A percentile compares a stretch with the other conserved stretches of the same genome.
Evolutionary conservation across 2,329 filamentous ascomycete species (phyloP).

Genomic region (Geosmithia flava): DNA sequence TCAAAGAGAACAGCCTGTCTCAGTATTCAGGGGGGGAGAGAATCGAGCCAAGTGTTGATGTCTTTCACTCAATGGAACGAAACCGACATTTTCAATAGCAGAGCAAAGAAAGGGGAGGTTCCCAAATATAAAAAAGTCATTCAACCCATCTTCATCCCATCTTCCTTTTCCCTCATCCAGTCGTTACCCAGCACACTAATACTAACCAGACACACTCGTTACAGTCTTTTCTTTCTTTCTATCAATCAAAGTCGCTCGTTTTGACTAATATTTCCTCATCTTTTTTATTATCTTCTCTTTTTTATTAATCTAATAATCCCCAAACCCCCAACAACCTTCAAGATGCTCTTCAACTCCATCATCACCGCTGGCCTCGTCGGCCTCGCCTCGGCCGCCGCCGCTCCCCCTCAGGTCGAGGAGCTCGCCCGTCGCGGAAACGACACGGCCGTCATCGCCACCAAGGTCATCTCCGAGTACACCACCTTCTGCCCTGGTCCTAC

Average conservation of each 20-base stretch:
- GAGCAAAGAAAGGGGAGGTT: background rate
- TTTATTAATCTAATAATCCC: too few species aligned
- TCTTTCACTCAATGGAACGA: too few species aligned
- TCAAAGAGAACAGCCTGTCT: too few species aligned
- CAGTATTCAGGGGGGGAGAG: too few species aligned
- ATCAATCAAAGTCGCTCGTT: too few species aligned
- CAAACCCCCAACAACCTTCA: constrained; percentile 3
- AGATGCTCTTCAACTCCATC: constrained; percentile 12
- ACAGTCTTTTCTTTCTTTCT: background rate
- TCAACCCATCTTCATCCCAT: background rate
- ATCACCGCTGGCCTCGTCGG: background rate
- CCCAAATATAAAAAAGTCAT: too few species aligned
- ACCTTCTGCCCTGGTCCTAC: constrained; percentile 36
- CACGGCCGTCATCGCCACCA: constrained; percentile 14
- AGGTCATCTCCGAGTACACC: constrained; percentile 20
- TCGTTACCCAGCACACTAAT: background rate
- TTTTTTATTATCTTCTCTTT: too few species aligned
- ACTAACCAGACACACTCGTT: constrained; percentile 14
- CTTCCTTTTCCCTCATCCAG: background rate
- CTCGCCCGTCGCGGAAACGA: background rate
- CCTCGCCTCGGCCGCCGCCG: constrained; percentile 3
- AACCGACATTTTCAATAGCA: too few species aligned
- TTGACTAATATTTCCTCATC: background rate
- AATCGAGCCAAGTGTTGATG: too few species aligned
- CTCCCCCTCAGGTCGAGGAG: constrained; percentile 3